Base-by-base conservation (phyloP, 768 basidiomycete species). In the Tylopilus intermedius region DNA sequence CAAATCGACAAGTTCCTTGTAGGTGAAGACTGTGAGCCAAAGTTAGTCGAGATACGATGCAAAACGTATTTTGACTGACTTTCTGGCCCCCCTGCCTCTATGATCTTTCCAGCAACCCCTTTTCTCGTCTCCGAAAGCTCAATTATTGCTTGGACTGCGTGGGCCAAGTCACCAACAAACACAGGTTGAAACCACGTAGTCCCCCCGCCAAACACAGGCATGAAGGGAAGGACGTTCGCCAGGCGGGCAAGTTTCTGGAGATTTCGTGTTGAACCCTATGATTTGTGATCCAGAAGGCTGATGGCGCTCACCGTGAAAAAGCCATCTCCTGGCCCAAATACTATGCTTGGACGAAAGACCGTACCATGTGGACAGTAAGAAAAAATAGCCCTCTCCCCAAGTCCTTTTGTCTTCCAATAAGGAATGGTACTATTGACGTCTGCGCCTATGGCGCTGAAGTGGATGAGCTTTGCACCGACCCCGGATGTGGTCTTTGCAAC, bases 191-290 rank as follows among this genome's bases (percentile, higher is more conserved):
- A 89, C 24, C 70, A 74, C 6, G 84, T 71, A 9, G 57, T 67
- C 2, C 88, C 88, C n/a, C 83, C 83, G 8, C 79, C 83, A 61
- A 88, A 89, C 5, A 90, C 84, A n/a, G 87, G 88, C 26, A 89
- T 66, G 63, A 87, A 82, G 2, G 87, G 87, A 32, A 89, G 67
- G 54, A 79, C 72, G 46, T 72, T 73, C 1, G 84, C 78, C 27
- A 90, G 66, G 26, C 69, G 74, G 29, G 82, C 80, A 60, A 90
- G 87, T 40, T 82, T 74, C 86, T 88, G 56, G 13, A 30, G 14
- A 30, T 21, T 14, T 22, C 11, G 1, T 4, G 22, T 13, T 50
- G 42, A 46, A 15, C 8, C 8, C 7, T 8, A 7, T 24, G 27
- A 27, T 21, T 8, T 14, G 5, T 21, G 30, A 45, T 39, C 24